These are phyloP conservation scores for Starmerella bacillaris DNA, from an alignment of 805 yeast species.

Conservation along the genomic window DNA sequence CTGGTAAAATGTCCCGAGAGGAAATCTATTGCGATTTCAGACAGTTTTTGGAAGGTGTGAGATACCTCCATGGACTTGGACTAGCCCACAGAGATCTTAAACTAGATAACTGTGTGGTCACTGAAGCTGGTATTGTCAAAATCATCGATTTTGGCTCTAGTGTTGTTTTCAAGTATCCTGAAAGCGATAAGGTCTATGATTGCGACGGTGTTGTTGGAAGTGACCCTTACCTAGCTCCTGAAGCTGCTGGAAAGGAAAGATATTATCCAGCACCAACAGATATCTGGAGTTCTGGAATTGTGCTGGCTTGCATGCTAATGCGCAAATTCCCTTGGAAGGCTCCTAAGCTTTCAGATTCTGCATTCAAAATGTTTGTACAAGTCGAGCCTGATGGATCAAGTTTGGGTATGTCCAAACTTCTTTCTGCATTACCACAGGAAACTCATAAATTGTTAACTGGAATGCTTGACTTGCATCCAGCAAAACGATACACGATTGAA, in stretches of 20 bases:
- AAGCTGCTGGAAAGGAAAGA: conserved; percentile 61
- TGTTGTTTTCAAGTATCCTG: conserved; percentile 78
- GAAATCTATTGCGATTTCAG: conserved; percentile 83
- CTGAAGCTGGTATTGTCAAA: conserved; percentile 65
- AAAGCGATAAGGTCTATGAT: conserved; percentile 50
- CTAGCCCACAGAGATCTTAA: conserved; percentile 83
- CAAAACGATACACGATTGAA: conserved; percentile 38
- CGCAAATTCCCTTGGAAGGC: conserved; percentile 91
- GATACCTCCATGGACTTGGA: conserved; percentile 62
- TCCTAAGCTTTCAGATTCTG: conserved; percentile 62
- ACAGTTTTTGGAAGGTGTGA: conserved; percentile 64
- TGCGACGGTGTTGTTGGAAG: conserved; percentile 76
- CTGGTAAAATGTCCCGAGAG: conserved; percentile 61
- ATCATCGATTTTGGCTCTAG: conserved; percentile 89
- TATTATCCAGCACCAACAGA: conserved; percentile 90
- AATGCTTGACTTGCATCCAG: conserved; percentile 54
- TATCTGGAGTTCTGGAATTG: conserved; percentile 82
- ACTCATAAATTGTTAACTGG: conserved; percentile 41
- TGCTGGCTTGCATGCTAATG: conserved; percentile 79
- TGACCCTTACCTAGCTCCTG: conserved; percentile 84
- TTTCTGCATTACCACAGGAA: conserved; percentile 50
- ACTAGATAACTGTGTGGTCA: conserved; percentile 80
- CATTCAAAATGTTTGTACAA: conserved; percentile 59
- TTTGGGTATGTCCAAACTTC: conserved; percentile 48
- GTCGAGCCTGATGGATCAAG: conserved; percentile 15